phyloP scores from a whole-genome alignment of 2,329 filamentous ascomycete genomes.

The Byssothecium circinans region DNA sequence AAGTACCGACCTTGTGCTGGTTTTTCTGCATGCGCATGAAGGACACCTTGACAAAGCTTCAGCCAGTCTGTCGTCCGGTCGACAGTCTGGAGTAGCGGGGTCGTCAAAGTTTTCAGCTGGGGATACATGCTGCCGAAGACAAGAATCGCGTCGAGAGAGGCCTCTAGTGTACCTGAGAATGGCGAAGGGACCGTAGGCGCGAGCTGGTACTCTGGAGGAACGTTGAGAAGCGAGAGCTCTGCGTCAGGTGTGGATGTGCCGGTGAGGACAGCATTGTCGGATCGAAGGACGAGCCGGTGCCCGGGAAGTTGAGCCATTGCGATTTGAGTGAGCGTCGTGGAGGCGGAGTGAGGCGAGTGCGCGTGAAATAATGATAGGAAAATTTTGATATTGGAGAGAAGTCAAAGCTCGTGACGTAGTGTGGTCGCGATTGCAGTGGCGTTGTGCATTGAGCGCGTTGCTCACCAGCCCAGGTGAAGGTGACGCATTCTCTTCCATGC shows the following conservation, averaged over 20 bases:
- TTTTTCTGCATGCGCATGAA: neutral
- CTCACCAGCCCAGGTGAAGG: too few relatives aligned
- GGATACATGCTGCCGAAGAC: constrained; percentile 7
- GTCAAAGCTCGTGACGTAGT: too few relatives aligned
- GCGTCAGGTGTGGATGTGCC: neutral
- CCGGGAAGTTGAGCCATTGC: neutral
- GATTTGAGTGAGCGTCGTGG: neutral
- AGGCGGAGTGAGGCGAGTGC: neutral
- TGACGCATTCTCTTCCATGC: too few relatives aligned
- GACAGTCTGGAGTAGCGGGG: constrained; percentile 11
- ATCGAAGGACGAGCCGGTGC: neutral
- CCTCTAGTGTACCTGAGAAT: constrained; percentile 24
- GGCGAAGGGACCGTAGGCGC: constrained; percentile 19
- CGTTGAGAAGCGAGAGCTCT: neutral
- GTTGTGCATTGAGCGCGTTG: too few relatives aligned
- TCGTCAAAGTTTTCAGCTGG: neutral
- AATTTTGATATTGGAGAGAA: neutral
- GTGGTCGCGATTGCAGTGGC: too few relatives aligned
- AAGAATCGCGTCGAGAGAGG: constrained; percentile 26
- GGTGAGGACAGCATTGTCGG: neutral
- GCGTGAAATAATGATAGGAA: neutral
- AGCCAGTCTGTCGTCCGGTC: constrained; percentile 18
- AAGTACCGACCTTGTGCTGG: constrained; percentile 3
- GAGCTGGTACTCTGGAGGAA: neutral
- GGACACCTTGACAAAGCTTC: neutral